A percentile compares a stretch with the other conserved stretches of the same genome.
Conservation (phyloP, 306 rosid species). For the Phaseolus lunatus region DNA sequence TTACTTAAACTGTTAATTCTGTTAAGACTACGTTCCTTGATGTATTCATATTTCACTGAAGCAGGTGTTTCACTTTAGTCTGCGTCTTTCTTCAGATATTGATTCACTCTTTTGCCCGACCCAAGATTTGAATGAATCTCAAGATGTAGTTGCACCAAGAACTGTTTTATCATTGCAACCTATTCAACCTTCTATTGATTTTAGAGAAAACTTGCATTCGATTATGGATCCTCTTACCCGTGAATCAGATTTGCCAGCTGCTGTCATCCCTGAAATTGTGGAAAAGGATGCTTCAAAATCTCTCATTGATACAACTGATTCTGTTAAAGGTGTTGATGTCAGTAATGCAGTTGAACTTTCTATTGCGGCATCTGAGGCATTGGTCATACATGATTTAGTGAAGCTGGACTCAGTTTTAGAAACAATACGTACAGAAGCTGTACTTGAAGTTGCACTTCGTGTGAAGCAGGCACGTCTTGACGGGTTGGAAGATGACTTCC, state of each 20-base stretch:
- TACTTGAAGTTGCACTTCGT: conserved; percentile 79
- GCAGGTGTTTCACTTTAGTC: conserved; percentile 72
- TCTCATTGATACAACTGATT: conserved; percentile 46
- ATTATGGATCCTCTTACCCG: conserved; percentile 19
- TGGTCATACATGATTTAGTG: conserved; percentile 75
- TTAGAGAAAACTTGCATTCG: conserved; percentile 48
- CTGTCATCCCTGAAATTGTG: conserved; percentile 45
- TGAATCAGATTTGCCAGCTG: conserved; percentile 47
- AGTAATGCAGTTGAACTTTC: conserved; percentile 75
- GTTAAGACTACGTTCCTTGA: conserved; percentile 26
- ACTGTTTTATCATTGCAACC: conserved; percentile 47
- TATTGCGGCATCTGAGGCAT: conserved; percentile 88
- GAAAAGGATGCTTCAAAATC: conserved; percentile 46
- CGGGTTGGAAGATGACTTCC: conserved; percentile 54
- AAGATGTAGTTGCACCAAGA: conserved; percentile 43
- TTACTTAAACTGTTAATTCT: neutral
- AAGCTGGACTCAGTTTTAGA: conserved; percentile 55
- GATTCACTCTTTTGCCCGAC: conserved; percentile 52
- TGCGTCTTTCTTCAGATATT: conserved; percentile 70
- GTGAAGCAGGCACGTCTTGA: conserved; percentile 77
- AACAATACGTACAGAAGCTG: conserved; percentile 53
- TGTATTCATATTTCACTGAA: conserved; percentile 37
- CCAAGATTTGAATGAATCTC: conserved; percentile 58
- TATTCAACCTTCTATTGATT: conserved; percentile 49
- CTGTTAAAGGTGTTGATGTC: conserved; percentile 54